phyloP scores from a whole-genome alignment of 805 yeast species.

The Candida berthetii region DNA sequence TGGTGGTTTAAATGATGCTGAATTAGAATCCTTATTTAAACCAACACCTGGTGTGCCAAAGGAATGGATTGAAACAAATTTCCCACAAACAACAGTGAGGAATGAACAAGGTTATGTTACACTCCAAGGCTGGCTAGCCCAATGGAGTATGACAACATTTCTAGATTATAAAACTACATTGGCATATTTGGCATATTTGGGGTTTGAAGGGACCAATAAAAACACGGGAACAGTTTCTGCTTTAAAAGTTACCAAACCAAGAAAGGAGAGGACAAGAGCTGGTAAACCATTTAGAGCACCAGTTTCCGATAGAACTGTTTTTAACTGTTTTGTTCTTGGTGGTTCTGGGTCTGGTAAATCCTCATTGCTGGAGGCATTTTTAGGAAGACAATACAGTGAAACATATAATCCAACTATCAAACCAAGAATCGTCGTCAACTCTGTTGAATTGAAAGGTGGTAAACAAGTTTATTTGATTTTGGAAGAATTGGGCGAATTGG shows the following conservation, averaged over 20 bases:
- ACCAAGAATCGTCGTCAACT: conserved; percentile 81
- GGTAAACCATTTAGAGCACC: conserved; percentile 63
- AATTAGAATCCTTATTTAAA: conserved; percentile 60
- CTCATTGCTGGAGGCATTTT: conserved; percentile 74
- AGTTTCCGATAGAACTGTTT: conserved; percentile 80
- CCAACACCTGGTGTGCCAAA: conserved; percentile 94
- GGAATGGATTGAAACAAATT: conserved; percentile 78
- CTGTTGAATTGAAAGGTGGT: conserved; percentile 91
- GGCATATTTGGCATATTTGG: conserved; percentile 85
- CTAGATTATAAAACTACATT: conserved; percentile 78
- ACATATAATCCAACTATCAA: conserved; percentile 75
- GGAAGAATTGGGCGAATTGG: conserved; percentile 86
- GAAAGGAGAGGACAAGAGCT: conserved; percentile 60
- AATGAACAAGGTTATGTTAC: conserved; percentile 89
- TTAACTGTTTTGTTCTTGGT: conserved; percentile 85
- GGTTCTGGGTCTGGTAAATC: conserved; percentile 85
- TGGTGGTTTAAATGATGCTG: conserved; percentile 83
- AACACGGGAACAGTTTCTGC: conserved; percentile 34
- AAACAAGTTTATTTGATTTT: conserved; percentile 89
- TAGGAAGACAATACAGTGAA: conserved; percentile 67
- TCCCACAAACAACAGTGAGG: conserved; percentile 84
- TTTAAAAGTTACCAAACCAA: conserved; percentile 74
- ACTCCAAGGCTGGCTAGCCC: conserved; percentile 97
- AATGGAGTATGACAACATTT: conserved; percentile 95
- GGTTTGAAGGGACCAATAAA: conserved; percentile 53